A percentile compares a stretch with the other conserved stretches of the same genome.
phyloP scores from a whole-genome alignment of 768 basidiomycete species.

The Leccinum broughii region DNA sequence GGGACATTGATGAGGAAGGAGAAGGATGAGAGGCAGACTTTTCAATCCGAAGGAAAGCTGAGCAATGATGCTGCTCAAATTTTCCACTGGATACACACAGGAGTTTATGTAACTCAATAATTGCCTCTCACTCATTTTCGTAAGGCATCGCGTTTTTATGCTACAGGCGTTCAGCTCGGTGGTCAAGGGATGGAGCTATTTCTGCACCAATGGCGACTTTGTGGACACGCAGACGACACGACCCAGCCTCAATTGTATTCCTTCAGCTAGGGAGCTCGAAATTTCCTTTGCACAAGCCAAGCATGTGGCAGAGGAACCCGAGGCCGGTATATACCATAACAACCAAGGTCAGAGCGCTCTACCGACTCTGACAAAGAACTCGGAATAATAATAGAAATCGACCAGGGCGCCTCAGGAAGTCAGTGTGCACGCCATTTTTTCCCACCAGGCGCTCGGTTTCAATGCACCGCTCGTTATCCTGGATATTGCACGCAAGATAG shows the following conservation, averaged over 20 bases:
- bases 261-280: neutral
- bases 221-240: neutral
- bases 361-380: neutral
- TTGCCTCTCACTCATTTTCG: conserved; percentile 3
- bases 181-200: neutral
- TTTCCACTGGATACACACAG: conserved; percentile 15
- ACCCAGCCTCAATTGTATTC: neutral
- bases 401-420: neutral
- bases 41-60: neutral
- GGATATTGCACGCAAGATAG: neutral
- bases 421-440: neutral
- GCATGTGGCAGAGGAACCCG: neutral
- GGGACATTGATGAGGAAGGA: conserved; percentile 40
- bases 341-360: neutral
- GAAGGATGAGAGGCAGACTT: neutral
- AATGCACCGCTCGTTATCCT: neutral
- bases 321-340: neutral
- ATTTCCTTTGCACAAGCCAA: neutral
- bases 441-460: neutral
- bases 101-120: conserved; percentile 26
- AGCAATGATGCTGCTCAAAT: conserved; percentile 4
- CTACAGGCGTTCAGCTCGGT: neutral
- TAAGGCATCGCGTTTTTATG: conserved; percentile 5
- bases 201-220: neutral
- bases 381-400: neutral